phyloP scores from a whole-genome alignment of 1,139 yeast species.

The Lodderomyces pseudojiufengensis region DNA sequence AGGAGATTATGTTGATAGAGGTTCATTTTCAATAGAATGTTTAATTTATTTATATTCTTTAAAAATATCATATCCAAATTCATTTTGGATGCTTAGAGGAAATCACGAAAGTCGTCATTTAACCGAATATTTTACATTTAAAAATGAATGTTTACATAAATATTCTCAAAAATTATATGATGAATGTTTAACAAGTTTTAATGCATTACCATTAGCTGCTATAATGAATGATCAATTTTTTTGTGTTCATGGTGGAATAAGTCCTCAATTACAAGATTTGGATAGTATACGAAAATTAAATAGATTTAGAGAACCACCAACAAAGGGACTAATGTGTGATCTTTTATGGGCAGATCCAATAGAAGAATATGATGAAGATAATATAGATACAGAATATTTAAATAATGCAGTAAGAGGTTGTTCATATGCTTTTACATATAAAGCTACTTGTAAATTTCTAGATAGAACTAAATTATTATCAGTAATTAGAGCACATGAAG shows the following conservation, averaged over 20 bases:
- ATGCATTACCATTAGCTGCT: slow-evolving; percentile 89
- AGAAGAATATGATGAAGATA: slow-evolving; percentile 78
- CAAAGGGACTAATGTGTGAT: slow-evolving; percentile 93
- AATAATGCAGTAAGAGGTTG: slow-evolving; percentile 84
- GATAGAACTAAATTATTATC: slow-evolving; percentile 77
- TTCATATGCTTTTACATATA: slow-evolving; percentile 83
- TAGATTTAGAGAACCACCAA: slow-evolving; percentile 90
- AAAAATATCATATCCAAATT: slow-evolving; percentile 72
- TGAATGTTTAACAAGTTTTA: slow-evolving; percentile 75
- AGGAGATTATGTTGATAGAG: slow-evolving; percentile 97
- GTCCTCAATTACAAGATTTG: slow-evolving; percentile 73
- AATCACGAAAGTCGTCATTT: slow-evolving; percentile 94
- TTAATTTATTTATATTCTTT: slow-evolving; percentile 75
- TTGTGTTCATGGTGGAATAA: slow-evolving; percentile 97
- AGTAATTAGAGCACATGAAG: slow-evolving; percentile 93
- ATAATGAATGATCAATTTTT: slow-evolving; percentile 91
- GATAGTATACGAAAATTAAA: slow-evolving; percentile 69
- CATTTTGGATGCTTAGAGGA: slow-evolving; percentile 84
- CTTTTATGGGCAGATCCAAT: slow-evolving; percentile 95
- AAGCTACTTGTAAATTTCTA: slow-evolving; percentile 78
- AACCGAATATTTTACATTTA: slow-evolving; percentile 92
- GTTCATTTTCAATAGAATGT: slow-evolving; percentile 88
- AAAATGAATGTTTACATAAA: slow-evolving; percentile 86
- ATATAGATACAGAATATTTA: slow-evolving; percentile 50
- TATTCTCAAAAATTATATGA: slow-evolving; percentile 68